Evolutionary conservation across 768 basidiomycete species (phyloP).

Genomic region (Russula dissimulans): DNA sequence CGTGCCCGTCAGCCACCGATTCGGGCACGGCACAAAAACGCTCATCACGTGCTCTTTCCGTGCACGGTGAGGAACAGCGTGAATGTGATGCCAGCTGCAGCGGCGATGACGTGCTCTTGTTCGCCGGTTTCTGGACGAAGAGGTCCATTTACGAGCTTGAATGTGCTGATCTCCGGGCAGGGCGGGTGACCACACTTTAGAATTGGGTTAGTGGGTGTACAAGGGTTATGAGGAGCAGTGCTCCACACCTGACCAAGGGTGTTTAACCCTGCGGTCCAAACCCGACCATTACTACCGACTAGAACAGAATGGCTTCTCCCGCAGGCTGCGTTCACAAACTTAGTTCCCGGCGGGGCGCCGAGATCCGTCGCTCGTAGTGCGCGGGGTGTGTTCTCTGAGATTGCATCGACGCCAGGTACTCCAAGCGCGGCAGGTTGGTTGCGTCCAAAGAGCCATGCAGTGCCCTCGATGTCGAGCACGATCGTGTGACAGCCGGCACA

Average conservation of each 20-base stretch:
- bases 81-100: slow-evolving; percentile 76
- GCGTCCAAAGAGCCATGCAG: slow-evolving; percentile 86
- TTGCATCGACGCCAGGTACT: slow-evolving; percentile 35
- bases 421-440: slow-evolving; percentile 65
- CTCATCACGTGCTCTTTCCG: slow-evolving; percentile 54
- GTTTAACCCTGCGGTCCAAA: slow-evolving; percentile 83
- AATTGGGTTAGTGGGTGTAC: background rate
- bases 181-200: slow-evolving; percentile 13
- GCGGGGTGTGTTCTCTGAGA: slow-evolving; percentile 71
- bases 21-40: background rate
- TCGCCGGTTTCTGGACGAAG: slow-evolving; percentile 33
- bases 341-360: slow-evolving; percentile 43
- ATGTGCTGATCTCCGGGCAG: slow-evolving; percentile 55
- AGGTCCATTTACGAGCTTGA: slow-evolving; percentile 55
- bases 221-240: background rate
- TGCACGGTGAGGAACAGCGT: slow-evolving; percentile 71
- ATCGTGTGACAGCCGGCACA: slow-evolving; percentile 72
- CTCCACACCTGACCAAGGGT: slow-evolving; percentile 61
- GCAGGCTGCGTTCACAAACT: slow-evolving; percentile 73
- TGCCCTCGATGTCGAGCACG: slow-evolving; percentile 61
- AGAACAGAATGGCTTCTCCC: slow-evolving; percentile 78
- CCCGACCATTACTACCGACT: slow-evolving; percentile 69
- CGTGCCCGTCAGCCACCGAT: background rate
- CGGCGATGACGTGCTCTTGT: slow-evolving; percentile 59
- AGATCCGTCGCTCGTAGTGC: slow-evolving; percentile 48